phyloP scores from a whole-genome alignment of 495 filamentous ascomycete species.

The Talaromyces borbonicus region DNA sequence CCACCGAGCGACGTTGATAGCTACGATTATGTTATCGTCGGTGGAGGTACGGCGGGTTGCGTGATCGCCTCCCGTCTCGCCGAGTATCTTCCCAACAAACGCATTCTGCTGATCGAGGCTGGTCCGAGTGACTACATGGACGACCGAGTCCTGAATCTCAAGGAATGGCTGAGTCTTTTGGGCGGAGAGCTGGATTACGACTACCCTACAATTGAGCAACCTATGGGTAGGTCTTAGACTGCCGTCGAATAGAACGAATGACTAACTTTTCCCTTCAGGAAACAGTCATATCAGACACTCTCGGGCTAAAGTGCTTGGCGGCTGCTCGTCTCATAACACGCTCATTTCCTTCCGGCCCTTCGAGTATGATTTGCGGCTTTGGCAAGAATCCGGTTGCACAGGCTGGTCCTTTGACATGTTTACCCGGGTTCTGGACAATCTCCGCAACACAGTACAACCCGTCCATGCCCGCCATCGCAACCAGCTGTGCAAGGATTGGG shows the following conservation, averaged over 20 bases:
- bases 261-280: slow-evolving; percentile 32
- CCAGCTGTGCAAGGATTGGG: slow-evolving; percentile 76
- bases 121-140: slow-evolving; percentile 53
- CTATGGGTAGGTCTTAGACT: slow-evolving; percentile 45
- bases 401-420: slow-evolving; percentile 75
- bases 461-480: slow-evolving; percentile 69
- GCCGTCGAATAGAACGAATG: not conserved
- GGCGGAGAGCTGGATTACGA: slow-evolving; percentile 80
- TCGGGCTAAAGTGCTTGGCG: slow-evolving; percentile 74
- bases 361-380: slow-evolving; percentile 64
- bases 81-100: slow-evolving; percentile 56
- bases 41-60: slow-evolving; percentile 81
- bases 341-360: slow-evolving; percentile 79
- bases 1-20: slow-evolving; percentile 48
- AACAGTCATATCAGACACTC: slow-evolving; percentile 80
- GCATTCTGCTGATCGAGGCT: slow-evolving; percentile 55
- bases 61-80: slow-evolving; percentile 67
- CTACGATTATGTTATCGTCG: slow-evolving; percentile 82
- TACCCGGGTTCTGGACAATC: slow-evolving; percentile 61
- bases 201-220: slow-evolving; percentile 77
- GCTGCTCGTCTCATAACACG: slow-evolving; percentile 81
- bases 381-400: slow-evolving; percentile 60
- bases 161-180: slow-evolving; percentile 68
- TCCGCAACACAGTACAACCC: slow-evolving; percentile 72
- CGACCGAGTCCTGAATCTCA: slow-evolving; percentile 62